Evolutionary conservation across 2,329 filamentous ascomycete species (phyloP).

Genomic region (Aspergillus brasiliensis): DNA sequence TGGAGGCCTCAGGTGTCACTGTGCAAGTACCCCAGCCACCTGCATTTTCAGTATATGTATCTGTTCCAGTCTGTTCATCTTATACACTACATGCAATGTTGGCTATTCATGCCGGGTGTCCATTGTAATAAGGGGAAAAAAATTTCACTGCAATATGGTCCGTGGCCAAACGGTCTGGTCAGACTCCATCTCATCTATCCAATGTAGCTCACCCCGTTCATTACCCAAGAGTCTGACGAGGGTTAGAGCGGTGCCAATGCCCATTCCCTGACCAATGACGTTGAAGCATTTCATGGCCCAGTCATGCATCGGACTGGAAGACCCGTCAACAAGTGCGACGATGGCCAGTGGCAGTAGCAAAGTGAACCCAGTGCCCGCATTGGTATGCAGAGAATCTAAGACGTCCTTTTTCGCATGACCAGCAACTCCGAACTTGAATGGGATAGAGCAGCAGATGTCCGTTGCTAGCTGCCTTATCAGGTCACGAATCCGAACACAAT

Average conservation of each 20-base stretch:
- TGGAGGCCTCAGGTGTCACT: conserved; percentile 9
- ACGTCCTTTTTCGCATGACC: not conserved
- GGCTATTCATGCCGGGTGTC: no score
- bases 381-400: not conserved
- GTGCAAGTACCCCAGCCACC: not conserved
- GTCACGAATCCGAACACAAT: not conserved
- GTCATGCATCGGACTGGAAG: not conserved
- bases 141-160: not conserved
- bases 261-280: conserved; percentile 1
- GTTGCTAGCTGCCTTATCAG: not conserved
- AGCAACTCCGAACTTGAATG: conserved; percentile 5
- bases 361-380: conserved; percentile 1
- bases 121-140: no score
- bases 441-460: conserved; percentile 6
- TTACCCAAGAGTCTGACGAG: not conserved
- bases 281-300: conserved; percentile 5
- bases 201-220: not conserved
- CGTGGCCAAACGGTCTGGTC: not conserved
- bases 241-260: not conserved
- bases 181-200: not conserved
- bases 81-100: no score
- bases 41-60: not conserved
- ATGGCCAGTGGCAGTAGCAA: not conserved
- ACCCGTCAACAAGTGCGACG: not conserved
- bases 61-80: not conserved